Evolutionary conservation across 2,329 filamentous ascomycete species (phyloP).

Genomic region (Aureobasidium sp.): DNA sequence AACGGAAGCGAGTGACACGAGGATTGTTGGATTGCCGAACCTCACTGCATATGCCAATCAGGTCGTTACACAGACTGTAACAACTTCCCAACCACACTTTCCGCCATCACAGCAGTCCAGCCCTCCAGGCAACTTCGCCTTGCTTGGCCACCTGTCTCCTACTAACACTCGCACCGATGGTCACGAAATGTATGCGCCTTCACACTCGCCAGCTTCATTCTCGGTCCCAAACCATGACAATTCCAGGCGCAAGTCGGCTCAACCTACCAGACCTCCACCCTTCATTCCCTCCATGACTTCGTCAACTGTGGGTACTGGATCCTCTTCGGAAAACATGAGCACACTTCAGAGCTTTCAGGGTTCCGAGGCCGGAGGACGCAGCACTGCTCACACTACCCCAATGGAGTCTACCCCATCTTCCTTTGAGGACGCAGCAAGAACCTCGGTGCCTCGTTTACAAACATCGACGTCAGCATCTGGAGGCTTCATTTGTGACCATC

Average conservation of each 20-base stretch:
- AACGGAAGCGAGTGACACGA: conserved; percentile 20
- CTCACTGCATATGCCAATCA: conserved; percentile 19
- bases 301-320: conserved; percentile 9
- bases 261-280: conserved; percentile 4
- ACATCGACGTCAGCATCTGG: conserved; percentile 28
- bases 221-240: conserved; percentile 4
- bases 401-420: conserved; percentile 26
- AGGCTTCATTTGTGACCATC: conserved; percentile 48
- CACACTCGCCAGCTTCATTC: conserved; percentile 17
- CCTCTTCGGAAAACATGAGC: conserved; percentile 24
- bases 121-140: conserved; percentile 19
- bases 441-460: conserved; percentile 22
- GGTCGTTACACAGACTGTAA: conserved; percentile 25
- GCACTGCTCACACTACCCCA: conserved; percentile 31
- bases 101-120: conserved; percentile 24
- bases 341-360: conserved; percentile 24
- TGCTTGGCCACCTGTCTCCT: conserved; percentile 16
- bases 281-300: not conserved
- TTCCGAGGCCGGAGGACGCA: conserved; percentile 28
- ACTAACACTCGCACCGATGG: conserved; percentile 12
- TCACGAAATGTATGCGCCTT: conserved; percentile 13
- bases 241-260: not conserved
- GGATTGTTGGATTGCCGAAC: conserved; percentile 17
- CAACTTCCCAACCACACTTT: conserved; percentile 22
- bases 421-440: conserved; percentile 25